phyloP scores from a whole-genome alignment of 495 filamentous ascomycete species.

The Annulohypoxylon bovei region DNA sequence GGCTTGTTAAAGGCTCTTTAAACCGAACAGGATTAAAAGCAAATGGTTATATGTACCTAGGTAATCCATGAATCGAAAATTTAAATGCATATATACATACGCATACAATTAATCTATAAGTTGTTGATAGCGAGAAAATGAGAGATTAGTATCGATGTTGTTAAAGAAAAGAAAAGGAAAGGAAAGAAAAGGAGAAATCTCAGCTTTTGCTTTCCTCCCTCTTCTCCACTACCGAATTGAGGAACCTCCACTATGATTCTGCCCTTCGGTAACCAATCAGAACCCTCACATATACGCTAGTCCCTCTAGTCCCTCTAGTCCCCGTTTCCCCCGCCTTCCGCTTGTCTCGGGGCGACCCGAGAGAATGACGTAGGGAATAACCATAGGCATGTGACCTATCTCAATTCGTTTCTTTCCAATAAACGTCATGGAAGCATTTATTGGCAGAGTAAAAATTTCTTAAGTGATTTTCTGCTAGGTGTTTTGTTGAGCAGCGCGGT shows the following conservation, averaged over 20 bases:
- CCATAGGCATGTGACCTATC: constrained; percentile 4
- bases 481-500: neutral
- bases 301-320: neutral
- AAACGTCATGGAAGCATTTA: neutral
- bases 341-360: constrained; percentile 18
- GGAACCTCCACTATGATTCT: neutral
- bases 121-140: neutral
- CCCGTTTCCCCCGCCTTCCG: neutral
- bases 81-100: neutral
- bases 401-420: neutral
- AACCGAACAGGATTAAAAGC: neutral
- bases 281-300: neutral
- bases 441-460: neutral
- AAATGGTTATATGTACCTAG: too few relatives aligned
- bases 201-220: neutral
- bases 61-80: too few relatives aligned
- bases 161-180: too few relatives aligned
- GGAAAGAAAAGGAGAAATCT: neutral
- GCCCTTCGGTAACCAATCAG: constrained; percentile 7
- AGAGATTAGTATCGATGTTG: neutral
- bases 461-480: neutral
- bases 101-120: neutral
- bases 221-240: neutral
- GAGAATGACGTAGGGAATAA: constrained; percentile 21
- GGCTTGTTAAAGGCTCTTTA: constrained; percentile 30